Base-by-base conservation (phyloP, 2,329 filamentous ascomycete genomes). In the Microsporum canis region DNA sequence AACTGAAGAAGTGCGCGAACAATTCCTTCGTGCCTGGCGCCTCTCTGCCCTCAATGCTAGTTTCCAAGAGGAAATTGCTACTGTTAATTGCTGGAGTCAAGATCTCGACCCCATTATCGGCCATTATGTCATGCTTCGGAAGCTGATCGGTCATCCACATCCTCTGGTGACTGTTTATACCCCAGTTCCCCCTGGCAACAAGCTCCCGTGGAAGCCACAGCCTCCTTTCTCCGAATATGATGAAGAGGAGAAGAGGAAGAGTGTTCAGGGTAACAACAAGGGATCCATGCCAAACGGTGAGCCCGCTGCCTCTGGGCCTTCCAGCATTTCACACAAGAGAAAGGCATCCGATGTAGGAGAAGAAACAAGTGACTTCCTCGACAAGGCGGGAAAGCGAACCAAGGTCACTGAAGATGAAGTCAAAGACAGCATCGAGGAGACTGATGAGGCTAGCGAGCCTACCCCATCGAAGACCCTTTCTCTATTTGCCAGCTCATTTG, bases 1-100 rank as follows among this genome's bases (percentile, higher is more conserved):
- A 5, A 79, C 80, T 12, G 77, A 80, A 60, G 78, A 80, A 47
- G 77, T 80, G 49, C 76, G 78, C 64, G 78, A 71, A 33, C 73
- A 77, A 55, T 81, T 78, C 75, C 76, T 79, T 61, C 73, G 75
- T 60, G 71, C 72, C 41, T 70, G 67, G 62, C 66, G 69, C 14
- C 62, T 71, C 27, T 65, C 65, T 51, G 65, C 67, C 33, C 62
- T 71, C 49, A 71, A 71, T 58, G 59, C 61, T 17, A 64, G 61
- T 71, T 80, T 65, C 73, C 73, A 45, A 76, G 78, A 65, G 69
- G 77, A 65, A 76, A 55, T 71, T 10, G 63, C 66, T 5, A 47
- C 34, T 2, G 49, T 68, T 10, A 67, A 71, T 61, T 64, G 68
- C 6, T 61, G 62, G 29, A 61, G 61, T n/a, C 60, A 67, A 41